These are phyloP conservation scores for Colletotrichum noveboracense DNA, from an alignment of 2,329 filamentous ascomycete genomes.

Conservation along the genomic window DNA sequence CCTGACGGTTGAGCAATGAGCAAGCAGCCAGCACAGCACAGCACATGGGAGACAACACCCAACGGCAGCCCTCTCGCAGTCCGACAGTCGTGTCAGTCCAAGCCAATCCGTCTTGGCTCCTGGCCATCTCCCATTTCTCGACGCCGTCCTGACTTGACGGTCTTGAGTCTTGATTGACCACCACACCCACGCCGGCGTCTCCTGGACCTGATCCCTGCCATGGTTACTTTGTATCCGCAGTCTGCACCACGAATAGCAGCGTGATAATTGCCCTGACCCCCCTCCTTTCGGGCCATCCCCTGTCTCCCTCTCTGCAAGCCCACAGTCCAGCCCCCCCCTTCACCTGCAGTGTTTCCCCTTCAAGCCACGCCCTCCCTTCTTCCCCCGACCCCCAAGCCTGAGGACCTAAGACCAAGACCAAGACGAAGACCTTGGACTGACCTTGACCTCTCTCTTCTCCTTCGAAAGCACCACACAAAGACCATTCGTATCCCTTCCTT, in stretches of 20 bases:
- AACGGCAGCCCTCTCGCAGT: neutral
- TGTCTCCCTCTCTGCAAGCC: slow-evolving; percentile 1
- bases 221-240: slow-evolving; percentile 20
- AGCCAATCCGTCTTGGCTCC: neutral
- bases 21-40: neutral
- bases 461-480: slow-evolving; percentile 17
- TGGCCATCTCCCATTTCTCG: neutral
- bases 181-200: neutral
- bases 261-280: slow-evolving; percentile 17
- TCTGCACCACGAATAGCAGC: slow-evolving; percentile 19
- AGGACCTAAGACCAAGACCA: neutral
- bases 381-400: neutral
- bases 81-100: neutral
- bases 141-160: neutral
- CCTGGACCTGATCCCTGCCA: slow-evolving; percentile 5
- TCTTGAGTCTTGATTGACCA: neutral
- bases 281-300: slow-evolving; percentile 8
- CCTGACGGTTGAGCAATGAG: neutral
- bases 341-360: slow-evolving; percentile 18
- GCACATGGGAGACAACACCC: neutral
- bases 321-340: neutral
- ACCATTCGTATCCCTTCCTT: slow-evolving; percentile 10
- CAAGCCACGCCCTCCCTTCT: slow-evolving; percentile 13
- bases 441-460: neutral
- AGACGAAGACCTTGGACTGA: neutral